A percentile compares a stretch with the other conserved stretches of the same genome.
phyloP scores from a whole-genome alignment of 2,329 filamentous ascomycete genomes.

The Colletotrichum scovillei region DNA sequence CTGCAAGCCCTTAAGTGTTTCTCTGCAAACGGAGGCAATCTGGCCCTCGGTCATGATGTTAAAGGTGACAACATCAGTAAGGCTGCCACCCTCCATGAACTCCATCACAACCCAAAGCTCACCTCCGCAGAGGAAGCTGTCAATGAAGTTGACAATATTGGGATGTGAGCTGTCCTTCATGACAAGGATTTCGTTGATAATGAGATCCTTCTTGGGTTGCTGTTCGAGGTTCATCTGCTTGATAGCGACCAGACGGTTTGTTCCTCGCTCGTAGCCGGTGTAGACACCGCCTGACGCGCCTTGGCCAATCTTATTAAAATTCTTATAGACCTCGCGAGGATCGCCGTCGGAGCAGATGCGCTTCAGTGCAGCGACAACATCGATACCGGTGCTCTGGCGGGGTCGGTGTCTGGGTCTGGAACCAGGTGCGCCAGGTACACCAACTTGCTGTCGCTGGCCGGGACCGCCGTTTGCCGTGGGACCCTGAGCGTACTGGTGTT shows the following conservation, averaged over 20 bases:
- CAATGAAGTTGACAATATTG: slow-evolving; percentile 99
- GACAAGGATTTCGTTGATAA: slow-evolving; percentile 98
- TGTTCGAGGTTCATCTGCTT: slow-evolving; percentile 99
- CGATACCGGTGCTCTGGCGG: slow-evolving; percentile 82
- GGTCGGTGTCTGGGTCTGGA: slow-evolving; percentile 80
- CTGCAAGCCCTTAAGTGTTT: slow-evolving; percentile 91
- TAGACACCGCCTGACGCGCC: slow-evolving; percentile 96
- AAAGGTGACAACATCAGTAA: slow-evolving; percentile 98
- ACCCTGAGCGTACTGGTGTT: slow-evolving; percentile 45
- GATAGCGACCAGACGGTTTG: slow-evolving; percentile 92
- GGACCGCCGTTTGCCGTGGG: slow-evolving; percentile 43
- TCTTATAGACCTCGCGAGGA: slow-evolving; percentile 86
- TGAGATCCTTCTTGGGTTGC: slow-evolving; percentile 98
- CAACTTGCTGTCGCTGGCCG: slow-evolving; percentile 50
- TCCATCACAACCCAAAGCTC: slow-evolving; percentile 99
- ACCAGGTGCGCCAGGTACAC: slow-evolving; percentile 45
- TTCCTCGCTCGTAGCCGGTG: slow-evolving; percentile 86
- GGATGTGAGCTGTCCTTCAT: slow-evolving; percentile 99
- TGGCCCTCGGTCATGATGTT: slow-evolving; percentile 99
- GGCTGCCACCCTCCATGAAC: slow-evolving; percentile 97
- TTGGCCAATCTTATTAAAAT: slow-evolving; percentile 95
- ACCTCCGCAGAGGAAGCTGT: slow-evolving; percentile 89
- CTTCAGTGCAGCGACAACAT: slow-evolving; percentile 85
- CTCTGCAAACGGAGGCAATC: slow-evolving; percentile 94
- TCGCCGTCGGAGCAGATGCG: slow-evolving; percentile 92